Conservation (phyloP, 495 filamentous ascomycete species). For the Neurospora sp. region DNA sequence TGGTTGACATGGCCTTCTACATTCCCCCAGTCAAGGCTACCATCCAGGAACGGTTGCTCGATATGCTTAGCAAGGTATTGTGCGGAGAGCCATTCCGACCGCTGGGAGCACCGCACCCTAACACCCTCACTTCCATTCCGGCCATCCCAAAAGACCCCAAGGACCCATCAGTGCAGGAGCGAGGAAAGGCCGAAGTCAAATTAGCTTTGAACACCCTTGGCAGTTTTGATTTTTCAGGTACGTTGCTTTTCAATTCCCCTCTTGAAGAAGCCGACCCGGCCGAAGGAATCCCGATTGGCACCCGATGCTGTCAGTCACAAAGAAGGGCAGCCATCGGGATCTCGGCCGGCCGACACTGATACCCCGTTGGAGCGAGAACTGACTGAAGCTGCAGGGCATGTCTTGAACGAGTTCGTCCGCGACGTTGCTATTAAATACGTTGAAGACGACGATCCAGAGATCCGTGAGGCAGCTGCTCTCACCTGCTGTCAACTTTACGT, state of each 20-base stretch:
- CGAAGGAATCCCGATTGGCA: neutral
- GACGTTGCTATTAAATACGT: constrained; percentile 98
- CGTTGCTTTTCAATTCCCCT: constrained; percentile 2
- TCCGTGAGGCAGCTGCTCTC: constrained; percentile 86
- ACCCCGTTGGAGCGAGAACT: constrained; percentile 1
- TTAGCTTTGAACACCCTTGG: constrained; percentile 86
- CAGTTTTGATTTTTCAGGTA: constrained; percentile 85
- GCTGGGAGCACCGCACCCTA: constrained; percentile 66
- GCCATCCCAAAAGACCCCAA: constrained; percentile 79
- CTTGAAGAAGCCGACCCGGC: neutral
- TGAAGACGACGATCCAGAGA: constrained; percentile 87
- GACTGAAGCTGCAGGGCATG: constrained; percentile 50
- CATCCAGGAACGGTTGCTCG: constrained; percentile 87
- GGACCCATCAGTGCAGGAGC: constrained; percentile 58
- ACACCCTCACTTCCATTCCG: constrained; percentile 57
- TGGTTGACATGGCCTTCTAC: constrained; percentile 98
- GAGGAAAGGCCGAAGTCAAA: constrained; percentile 80
- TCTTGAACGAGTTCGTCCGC: constrained; percentile 95
- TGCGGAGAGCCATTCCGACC: constrained; percentile 86
- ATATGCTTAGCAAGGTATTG: constrained; percentile 89
- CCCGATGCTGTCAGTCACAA: neutral
- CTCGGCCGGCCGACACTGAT: neutral
- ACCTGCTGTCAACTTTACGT: constrained; percentile 98
- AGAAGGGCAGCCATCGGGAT: neutral
- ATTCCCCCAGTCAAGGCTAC: constrained; percentile 86